phyloP scores from a whole-genome alignment of 805 yeast genomes.

The Metschnikowia dekortorum region DNA sequence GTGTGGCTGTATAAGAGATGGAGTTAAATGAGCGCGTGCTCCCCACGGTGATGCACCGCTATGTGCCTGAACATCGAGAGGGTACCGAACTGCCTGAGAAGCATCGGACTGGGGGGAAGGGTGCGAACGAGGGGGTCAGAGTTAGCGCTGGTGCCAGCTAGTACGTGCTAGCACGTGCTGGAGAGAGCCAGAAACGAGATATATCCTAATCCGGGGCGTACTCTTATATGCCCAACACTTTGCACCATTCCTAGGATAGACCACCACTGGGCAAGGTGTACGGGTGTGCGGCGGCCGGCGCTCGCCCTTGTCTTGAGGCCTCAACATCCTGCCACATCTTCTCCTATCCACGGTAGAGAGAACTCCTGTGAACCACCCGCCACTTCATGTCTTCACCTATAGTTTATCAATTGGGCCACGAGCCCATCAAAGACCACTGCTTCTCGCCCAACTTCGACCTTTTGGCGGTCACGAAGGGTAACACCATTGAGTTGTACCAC shows the following conservation, averaged over 20 bases:
- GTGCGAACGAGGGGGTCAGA: no score
- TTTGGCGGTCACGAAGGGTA: conserved; percentile 81
- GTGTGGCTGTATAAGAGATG: background rate
- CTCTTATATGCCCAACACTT: no score
- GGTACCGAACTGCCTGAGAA: no score
- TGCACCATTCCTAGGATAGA: no score
- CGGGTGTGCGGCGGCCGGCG: background rate
- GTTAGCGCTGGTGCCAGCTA: no score
- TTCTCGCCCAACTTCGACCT: conserved; percentile 61
- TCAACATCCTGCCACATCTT: background rate
- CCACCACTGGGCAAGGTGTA: background rate
- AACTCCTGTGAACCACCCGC: conserved; percentile 14
- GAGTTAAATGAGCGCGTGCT: background rate
- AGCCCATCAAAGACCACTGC: conserved; percentile 88
- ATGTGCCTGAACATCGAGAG: no score
- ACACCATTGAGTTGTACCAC: conserved; percentile 68
- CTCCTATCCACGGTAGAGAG: conserved; percentile 16
- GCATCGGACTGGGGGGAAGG: no score
- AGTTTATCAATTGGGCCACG: conserved; percentile 66
- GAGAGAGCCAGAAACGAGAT: no score
- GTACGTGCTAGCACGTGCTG: no score
- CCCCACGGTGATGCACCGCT: background rate
- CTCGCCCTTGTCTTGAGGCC: background rate
- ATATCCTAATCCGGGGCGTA: no score
- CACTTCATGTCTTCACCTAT: conserved; percentile 25